phyloP scores from a whole-genome alignment of 2,329 filamentous ascomycete species.

The Rachicladosporium sp. region DNA sequence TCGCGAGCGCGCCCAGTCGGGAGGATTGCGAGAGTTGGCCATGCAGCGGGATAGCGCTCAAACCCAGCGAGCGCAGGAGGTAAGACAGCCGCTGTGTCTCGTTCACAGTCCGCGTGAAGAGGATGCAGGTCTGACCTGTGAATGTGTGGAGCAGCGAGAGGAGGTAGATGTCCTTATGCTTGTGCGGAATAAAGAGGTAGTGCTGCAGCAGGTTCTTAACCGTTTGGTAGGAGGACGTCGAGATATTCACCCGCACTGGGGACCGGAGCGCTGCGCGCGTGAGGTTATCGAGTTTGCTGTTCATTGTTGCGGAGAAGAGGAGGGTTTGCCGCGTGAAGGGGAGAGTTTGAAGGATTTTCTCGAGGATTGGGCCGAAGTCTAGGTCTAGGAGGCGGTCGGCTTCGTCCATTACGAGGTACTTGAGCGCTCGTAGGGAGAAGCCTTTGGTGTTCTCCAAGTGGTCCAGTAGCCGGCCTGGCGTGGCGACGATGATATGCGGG shows the following conservation, averaged over 20 bases:
- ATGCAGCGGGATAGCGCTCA: conserved; percentile 83
- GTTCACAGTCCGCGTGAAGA: conserved; percentile 86
- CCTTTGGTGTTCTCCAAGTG: conserved; percentile 96
- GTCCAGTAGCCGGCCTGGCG: conserved; percentile 76
- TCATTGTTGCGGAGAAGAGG: conserved; percentile 91
- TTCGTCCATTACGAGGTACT: conserved; percentile 91
- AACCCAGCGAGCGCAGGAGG: conserved; percentile 70
- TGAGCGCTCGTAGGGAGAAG: conserved; percentile 69
- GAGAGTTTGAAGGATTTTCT: conserved; percentile 85
- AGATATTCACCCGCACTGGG: conserved; percentile 72
- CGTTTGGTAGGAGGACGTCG: conserved; percentile 75
- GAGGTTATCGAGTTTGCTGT: conserved; percentile 80
- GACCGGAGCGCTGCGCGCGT: conserved; percentile 81
- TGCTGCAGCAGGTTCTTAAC: conserved; percentile 78
- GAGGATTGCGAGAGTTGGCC: conserved; percentile 81
- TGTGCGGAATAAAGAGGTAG: conserved; percentile 75
- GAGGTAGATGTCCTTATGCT: conserved; percentile 81
- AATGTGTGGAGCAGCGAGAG: conserved; percentile 79
- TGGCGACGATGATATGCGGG: conserved; percentile 86
- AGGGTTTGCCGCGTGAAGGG: conserved; percentile 67
- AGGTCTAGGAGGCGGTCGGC: conserved; percentile 85
- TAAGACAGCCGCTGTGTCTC: conserved; percentile 80
- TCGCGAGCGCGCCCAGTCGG: conserved; percentile 76
- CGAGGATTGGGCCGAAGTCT: conserved; percentile 83
- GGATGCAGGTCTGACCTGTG: conserved; percentile 71